These are phyloP conservation scores for Diaporthe eres DNA, from an alignment of 2,329 filamentous ascomycete species.

Conservation along the genomic window DNA sequence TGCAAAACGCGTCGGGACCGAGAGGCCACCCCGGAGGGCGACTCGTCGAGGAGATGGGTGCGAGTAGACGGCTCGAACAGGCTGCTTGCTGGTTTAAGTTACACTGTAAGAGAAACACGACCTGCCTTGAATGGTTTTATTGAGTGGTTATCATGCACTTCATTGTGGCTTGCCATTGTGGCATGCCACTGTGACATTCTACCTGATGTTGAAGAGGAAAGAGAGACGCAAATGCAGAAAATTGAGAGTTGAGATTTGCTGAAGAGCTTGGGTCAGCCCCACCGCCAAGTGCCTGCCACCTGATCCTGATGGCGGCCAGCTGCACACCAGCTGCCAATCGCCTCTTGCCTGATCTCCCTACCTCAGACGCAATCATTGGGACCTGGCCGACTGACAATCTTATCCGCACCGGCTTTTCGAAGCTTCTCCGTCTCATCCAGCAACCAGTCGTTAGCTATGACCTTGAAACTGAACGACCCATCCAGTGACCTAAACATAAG, in stretches of 20 bases:
- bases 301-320: background rate
- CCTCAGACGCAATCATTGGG: background rate
- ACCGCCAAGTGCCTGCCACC: background rate
- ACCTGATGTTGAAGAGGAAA: background rate
- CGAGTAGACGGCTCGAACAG: slow-evolving; percentile 42
- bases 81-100: slow-evolving; percentile 23
- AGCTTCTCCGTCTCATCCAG: background rate
- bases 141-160: background rate
- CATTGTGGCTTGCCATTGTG: background rate
- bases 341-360: no score
- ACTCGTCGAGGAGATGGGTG: slow-evolving; percentile 43
- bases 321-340: background rate
- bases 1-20: slow-evolving; percentile 50
- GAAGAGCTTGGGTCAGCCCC: slow-evolving; percentile 2
- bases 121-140: background rate
- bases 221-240: background rate
- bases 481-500: background rate
- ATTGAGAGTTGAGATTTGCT: slow-evolving; percentile 29
- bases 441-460: background rate
- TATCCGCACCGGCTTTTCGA: background rate
- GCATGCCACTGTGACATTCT: background rate
- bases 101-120: background rate
- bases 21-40: slow-evolving; percentile 48
- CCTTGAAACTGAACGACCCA: background rate
- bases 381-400: background rate